A percentile compares a stretch with the other conserved stretches of the same genome.
phyloP scores from a whole-genome alignment of 805 yeast species.

The Barnettozyma pratensis region DNA sequence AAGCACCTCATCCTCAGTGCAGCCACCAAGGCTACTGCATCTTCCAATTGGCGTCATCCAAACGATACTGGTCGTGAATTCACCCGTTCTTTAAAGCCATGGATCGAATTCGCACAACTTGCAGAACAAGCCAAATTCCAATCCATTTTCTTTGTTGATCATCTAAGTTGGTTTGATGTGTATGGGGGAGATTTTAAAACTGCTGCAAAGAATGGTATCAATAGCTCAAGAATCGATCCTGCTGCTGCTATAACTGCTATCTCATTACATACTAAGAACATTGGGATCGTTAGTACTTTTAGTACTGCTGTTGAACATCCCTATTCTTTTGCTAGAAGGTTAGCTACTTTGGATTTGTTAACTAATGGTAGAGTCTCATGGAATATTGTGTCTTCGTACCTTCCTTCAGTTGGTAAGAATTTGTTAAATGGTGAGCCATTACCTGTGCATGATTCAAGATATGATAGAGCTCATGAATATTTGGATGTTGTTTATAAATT shows the following conservation, averaged over 20 bases:
- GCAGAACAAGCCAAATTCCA: slow-evolving; percentile 35
- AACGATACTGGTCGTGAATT: slow-evolving; percentile 6
- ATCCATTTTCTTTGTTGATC: slow-evolving; percentile 35
- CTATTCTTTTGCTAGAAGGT: slow-evolving; percentile 13
- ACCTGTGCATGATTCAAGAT: slow-evolving; percentile 37
- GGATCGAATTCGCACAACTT: slow-evolving; percentile 32
- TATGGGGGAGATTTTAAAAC: slow-evolving; percentile 32
- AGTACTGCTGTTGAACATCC: slow-evolving; percentile 23
- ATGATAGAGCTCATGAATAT: slow-evolving; percentile 35
- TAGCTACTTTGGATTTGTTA: slow-evolving; percentile 37
- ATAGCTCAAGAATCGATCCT: slow-evolving; percentile 31
- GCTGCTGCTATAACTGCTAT: slow-evolving; percentile 29
- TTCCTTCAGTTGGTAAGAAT: slow-evolving; percentile 36
- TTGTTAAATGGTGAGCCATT: slow-evolving; percentile 30
- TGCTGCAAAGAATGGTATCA: slow-evolving; percentile 26
- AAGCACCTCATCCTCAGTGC: slow-evolving; percentile 32
- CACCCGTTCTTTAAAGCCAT: slow-evolving; percentile 25
- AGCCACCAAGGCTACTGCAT: slow-evolving; percentile 28
- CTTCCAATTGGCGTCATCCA: slow-evolving; percentile 30
- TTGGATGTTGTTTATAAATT: slow-evolving; percentile 34
- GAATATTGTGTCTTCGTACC: slow-evolving; percentile 39
- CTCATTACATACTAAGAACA: slow-evolving; percentile 35
- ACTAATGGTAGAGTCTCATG: slow-evolving; percentile 40
- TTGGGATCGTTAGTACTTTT: slow-evolving; percentile 37
- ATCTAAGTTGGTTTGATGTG: slow-evolving; percentile 35